Percentiles rank a stretch among this genome's conserved stretches.
phyloP scores from a whole-genome alignment of 2,329 filamentous ascomycete species.

The Monosporascus cannonballus region DNA sequence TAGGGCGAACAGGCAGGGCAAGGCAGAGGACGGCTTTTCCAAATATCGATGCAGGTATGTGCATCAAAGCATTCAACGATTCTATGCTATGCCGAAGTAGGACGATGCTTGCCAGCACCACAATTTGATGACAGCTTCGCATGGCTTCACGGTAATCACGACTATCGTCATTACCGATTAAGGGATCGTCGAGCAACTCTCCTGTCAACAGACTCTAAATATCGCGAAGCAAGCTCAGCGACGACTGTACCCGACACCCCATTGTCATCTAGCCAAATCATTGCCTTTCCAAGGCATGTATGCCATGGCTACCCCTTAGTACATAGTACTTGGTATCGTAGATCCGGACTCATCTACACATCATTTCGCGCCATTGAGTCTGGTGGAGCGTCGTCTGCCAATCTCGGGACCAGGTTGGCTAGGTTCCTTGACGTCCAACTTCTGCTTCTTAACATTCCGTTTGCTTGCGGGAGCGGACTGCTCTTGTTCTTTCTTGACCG shows the following conservation, averaged over 20 bases:
- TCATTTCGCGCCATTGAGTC: conserved; percentile 11
- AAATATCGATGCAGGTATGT: no score
- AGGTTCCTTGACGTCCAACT: conserved; percentile 11
- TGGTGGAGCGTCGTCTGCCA: conserved; percentile 20
- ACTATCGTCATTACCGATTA: no score
- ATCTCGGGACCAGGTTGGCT: conserved; percentile 8
- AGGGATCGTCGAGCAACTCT: neutral
- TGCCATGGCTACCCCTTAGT: neutral
- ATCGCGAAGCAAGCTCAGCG: neutral
- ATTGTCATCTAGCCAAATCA: neutral
- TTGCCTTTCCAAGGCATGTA: neutral
- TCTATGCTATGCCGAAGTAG: no score
- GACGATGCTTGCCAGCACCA: no score
- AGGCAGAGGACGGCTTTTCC: no score
- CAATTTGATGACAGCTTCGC: no score
- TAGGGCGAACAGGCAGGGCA: no score
- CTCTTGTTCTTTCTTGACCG: conserved; percentile 18
- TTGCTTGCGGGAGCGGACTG: conserved; percentile 1
- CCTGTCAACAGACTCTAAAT: neutral
- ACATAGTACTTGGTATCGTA: neutral
- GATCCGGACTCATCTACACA: neutral
- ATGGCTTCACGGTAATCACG: no score
- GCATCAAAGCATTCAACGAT: no score
- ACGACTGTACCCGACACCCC: neutral
- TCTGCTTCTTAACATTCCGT: conserved; percentile 1